phyloP scores from a whole-genome alignment of 176 grass and related monocot genomes.

The Rhynchospora tenuis region DNA sequence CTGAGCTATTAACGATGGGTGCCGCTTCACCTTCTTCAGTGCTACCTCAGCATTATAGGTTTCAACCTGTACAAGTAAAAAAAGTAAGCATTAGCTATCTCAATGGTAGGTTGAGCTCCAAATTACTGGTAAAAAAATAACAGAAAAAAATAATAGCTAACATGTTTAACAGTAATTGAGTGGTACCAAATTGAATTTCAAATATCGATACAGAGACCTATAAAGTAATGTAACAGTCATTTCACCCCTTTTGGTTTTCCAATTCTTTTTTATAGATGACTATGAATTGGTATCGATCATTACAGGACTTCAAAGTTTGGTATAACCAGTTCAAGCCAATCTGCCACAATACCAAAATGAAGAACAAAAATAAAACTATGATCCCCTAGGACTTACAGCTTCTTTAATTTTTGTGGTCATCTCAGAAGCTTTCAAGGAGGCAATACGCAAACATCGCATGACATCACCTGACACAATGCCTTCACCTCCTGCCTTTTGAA shows the following conservation, averaged over 20 bases:
- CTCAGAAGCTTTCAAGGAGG: conserved; percentile 74
- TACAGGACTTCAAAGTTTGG: not conserved
- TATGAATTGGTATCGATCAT: not conserved
- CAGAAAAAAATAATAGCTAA: not conserved
- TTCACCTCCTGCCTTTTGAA: conserved; percentile 91
- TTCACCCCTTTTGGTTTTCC: not conserved
- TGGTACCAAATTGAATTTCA: not conserved
- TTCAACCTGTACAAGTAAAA: conserved; percentile 55
- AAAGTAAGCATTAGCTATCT: not conserved
- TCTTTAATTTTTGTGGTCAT: conserved; percentile 89
- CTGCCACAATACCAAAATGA: not conserved
- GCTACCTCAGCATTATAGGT: conserved; percentile 51
- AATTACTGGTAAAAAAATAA: not conserved
- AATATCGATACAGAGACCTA: not conserved
- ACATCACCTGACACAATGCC: conserved; percentile 75
- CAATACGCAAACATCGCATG: conserved; percentile 88
- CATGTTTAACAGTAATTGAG: not conserved
- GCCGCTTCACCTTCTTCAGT: conserved; percentile 74
- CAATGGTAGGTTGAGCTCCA: not conserved
- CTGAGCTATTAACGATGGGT: conserved; percentile 20
- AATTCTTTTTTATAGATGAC: not conserved
- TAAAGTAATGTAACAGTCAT: conserved; percentile 3
- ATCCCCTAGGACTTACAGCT: conserved; percentile 39
- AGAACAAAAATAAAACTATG: not conserved
- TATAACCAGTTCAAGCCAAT: not conserved